Conservation (phyloP, 306 rosid genomes). For the Arachis stenosperma region DNA sequence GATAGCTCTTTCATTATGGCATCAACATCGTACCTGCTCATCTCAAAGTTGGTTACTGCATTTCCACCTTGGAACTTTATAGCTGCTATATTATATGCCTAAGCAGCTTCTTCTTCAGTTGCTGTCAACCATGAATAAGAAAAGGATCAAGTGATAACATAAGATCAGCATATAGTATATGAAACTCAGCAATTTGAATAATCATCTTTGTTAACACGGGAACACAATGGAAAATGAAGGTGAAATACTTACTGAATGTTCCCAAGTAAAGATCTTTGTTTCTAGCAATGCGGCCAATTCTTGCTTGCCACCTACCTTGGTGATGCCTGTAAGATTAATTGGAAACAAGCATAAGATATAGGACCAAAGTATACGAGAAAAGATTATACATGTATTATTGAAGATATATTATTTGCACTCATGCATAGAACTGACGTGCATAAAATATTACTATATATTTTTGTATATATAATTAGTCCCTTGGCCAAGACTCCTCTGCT, state of each 20-base stretch:
- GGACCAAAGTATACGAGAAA: too few relatives aligned
- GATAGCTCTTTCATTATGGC: conserved; percentile 70
- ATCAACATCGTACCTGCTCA: too few relatives aligned
- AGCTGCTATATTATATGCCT: conserved; percentile 94
- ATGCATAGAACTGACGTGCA: too few relatives aligned
- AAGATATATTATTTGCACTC: too few relatives aligned
- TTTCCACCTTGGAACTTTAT: conserved; percentile 96
- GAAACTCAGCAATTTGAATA: too few relatives aligned
- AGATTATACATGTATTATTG: too few relatives aligned
- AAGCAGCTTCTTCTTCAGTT: conserved; percentile 96
- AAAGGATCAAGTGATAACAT: background rate
- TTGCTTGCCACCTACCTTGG: conserved; percentile 99
- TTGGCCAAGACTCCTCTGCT: too few relatives aligned
- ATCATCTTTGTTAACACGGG: too few relatives aligned
- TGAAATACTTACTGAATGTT: conserved; percentile 66
- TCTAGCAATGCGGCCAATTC: conserved; percentile 98
- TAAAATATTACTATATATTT: background rate
- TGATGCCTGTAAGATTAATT: conserved; percentile 78
- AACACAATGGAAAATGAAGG: background rate
- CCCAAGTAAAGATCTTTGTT: too few relatives aligned
- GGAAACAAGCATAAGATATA: conserved; percentile 7
- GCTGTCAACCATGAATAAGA: conserved; percentile 57
- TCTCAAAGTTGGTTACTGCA: too few relatives aligned
- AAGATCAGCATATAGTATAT: background rate
- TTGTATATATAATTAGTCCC: too few relatives aligned